Percentiles rank a stretch among this genome's conserved stretches.
Evolutionary conservation across 306 rosid species (phyloP).

Genomic region (Medicago lupulina): DNA sequence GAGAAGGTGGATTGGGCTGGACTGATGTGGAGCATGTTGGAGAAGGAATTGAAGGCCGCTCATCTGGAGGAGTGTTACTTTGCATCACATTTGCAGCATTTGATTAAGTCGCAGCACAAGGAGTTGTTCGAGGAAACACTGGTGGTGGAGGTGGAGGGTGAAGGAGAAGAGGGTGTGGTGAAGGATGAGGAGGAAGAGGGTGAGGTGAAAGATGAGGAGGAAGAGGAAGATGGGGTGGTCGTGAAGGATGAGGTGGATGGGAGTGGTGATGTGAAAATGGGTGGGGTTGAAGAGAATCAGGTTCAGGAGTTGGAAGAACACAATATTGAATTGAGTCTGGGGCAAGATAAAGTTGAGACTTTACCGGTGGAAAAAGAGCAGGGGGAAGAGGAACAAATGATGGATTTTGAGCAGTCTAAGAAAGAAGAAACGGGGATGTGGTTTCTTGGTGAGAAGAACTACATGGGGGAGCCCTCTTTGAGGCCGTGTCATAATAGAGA

Average conservation of each 20-base stretch:
- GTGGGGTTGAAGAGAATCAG: conserved; percentile 48
- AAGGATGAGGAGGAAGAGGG: conserved; percentile 56
- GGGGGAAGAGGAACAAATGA: conserved; percentile 50
- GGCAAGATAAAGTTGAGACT: conserved; percentile 56
- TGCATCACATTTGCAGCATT: conserved; percentile 83
- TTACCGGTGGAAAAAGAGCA: conserved; percentile 46
- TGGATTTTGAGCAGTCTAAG: conserved; percentile 66
- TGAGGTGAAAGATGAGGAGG: conserved; percentile 48
- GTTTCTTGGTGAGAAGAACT: conserved; percentile 59
- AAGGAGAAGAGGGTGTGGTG: conserved; percentile 44
- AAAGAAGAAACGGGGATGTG: conserved; percentile 60
- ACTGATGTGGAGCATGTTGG: conserved; percentile 82
- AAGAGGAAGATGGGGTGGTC: conserved; percentile 42
- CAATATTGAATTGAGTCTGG: conserved; percentile 62
- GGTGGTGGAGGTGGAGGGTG: conserved; percentile 46
- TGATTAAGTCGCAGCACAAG: conserved; percentile 66
- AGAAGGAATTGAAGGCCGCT: conserved; percentile 67
- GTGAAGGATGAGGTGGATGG: conserved; percentile 50
- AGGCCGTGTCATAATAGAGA: conserved; percentile 57
- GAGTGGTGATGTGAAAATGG: conserved; percentile 49
- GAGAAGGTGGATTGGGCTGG: conserved; percentile 85
- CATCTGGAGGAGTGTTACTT: conserved; percentile 70
- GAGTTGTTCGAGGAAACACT: conserved; percentile 53
- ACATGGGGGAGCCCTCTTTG: conserved; percentile 52
- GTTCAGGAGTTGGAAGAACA: conserved; percentile 61